Conservation (phyloP, 129 eudicot genomes). For the Kitagawia praeruptora region DNA sequence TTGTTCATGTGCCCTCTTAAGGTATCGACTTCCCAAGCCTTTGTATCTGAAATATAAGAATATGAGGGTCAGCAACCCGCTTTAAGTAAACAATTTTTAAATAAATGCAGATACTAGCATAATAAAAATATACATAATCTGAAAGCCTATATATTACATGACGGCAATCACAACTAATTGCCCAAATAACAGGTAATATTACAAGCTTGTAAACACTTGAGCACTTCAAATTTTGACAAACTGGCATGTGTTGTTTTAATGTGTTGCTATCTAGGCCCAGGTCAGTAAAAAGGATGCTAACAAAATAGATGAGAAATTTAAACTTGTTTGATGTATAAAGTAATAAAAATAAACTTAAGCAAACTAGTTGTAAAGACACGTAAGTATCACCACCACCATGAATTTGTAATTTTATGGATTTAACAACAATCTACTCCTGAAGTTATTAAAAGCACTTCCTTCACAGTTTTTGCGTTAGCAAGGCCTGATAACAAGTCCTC, state of each 20-base stretch:
- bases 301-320: not conserved
- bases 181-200: not conserved
- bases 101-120: not conserved
- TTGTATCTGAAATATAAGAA: conserved; percentile 32
- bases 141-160: not conserved
- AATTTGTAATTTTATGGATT: not conserved
- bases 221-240: not conserved
- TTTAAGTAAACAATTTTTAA: not conserved
- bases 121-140: not conserved
- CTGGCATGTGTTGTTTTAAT: not conserved
- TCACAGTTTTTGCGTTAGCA: not conserved
- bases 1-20: conserved; percentile 55
- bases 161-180: not conserved
- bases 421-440: not conserved
- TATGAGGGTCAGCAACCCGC: not conserved
- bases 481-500: not conserved
- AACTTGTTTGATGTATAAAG: not conserved
- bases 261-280: not conserved
- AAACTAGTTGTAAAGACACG: not conserved
- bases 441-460: not conserved
- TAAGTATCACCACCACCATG: not conserved
- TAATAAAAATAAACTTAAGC: not conserved
- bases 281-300: not conserved
- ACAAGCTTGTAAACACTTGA: not conserved
- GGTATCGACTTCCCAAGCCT: conserved; percentile 60